A percentile compares a stretch with the other conserved stretches of the same genome.
phyloP scores from a whole-genome alignment of 1,139 yeast species.

The Candida sanyaensis region DNA sequence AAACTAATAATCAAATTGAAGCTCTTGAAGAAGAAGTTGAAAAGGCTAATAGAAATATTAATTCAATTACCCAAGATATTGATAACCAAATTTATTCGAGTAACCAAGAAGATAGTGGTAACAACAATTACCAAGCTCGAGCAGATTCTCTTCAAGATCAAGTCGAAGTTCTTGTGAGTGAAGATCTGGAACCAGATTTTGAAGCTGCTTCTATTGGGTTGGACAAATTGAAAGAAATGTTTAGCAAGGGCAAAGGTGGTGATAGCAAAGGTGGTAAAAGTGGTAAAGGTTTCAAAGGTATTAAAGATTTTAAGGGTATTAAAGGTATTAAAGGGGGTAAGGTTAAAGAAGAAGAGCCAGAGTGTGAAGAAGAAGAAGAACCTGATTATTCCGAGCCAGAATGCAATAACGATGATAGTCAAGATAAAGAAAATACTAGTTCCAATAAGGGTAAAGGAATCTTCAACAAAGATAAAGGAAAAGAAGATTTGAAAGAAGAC shows the following conservation, averaged over 20 bases:
- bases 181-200: background rate
- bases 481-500: background rate
- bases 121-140: background rate
- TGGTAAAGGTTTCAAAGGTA: background rate
- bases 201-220: conserved; percentile 2
- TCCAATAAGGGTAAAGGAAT: background rate
- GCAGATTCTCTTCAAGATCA: background rate
- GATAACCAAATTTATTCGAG: background rate
- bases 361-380: background rate
- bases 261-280: background rate
- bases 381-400: background rate
- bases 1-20: background rate
- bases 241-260: conserved; percentile 1
- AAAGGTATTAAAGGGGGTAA: background rate
- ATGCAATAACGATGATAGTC: background rate
- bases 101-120: background rate
- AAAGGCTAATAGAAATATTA: too few species aligned
- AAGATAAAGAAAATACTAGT: background rate
- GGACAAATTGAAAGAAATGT: background rate
- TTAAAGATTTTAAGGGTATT: background rate
- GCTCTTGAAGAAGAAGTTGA: background rate
- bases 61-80: too few species aligned
- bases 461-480: background rate
- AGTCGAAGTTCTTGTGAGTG: background rate
- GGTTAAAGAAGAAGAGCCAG: background rate